These are phyloP conservation scores for Erodium trifolium DNA, from an alignment of 441 rosid species.

Conservation along the genomic window DNA sequence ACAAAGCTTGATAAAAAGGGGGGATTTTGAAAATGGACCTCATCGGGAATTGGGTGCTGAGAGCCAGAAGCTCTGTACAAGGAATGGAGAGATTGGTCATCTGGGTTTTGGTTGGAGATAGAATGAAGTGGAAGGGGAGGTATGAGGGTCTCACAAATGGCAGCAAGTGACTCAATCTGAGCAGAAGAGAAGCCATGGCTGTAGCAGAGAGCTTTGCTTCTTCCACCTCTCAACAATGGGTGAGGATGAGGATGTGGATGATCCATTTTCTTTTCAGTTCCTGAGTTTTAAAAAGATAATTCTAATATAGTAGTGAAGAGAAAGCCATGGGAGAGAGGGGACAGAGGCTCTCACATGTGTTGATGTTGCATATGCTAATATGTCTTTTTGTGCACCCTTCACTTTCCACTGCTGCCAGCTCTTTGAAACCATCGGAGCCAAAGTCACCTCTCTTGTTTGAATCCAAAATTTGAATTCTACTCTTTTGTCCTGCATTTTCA, in stretches of 20 bases:
- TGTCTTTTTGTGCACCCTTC: too few species aligned
- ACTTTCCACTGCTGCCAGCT: too few species aligned
- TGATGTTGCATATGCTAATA: too few species aligned
- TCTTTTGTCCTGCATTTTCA: too few species aligned
- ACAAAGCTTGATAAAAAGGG: not conserved
- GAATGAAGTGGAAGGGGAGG: not conserved
- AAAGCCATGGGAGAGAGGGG: too few species aligned
- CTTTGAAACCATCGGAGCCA: too few species aligned
- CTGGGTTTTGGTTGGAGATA: not conserved
- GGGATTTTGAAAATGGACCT: not conserved
- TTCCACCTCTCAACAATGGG: slow-evolving; percentile 6
- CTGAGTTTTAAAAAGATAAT: too few species aligned
- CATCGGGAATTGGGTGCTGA: not conserved
- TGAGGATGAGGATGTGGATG: not conserved
- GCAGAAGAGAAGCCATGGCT: not conserved
- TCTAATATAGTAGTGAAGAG: too few species aligned
- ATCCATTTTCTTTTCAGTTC: too few species aligned
- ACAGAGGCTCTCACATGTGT: too few species aligned
- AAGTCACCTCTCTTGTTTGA: too few species aligned
- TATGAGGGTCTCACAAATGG: slow-evolving; percentile 1
- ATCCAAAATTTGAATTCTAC: too few species aligned
- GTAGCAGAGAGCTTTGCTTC: not conserved
- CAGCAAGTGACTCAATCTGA: slow-evolving; percentile 1
- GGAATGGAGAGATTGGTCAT: not conserved
- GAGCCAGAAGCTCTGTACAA: not conserved